Evolutionary conservation across 1,284 basidiomycete species (phyloP), one percentile per base, ranked within the genome.

Genomic region (Sanghuangporus sanghuang): DNA sequence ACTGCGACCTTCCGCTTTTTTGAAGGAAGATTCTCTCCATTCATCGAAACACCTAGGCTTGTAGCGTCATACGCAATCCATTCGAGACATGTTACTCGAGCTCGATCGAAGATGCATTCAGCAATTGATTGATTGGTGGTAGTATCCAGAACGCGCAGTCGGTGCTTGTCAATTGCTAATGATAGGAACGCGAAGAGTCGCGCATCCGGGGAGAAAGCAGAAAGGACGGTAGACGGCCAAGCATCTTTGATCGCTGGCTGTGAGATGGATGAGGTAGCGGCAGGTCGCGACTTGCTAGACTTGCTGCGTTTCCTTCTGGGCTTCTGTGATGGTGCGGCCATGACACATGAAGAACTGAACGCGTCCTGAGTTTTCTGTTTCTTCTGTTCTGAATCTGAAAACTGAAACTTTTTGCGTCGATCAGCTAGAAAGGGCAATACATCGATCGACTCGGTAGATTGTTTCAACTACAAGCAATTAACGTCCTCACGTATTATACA

Each of bases 131-230:
- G 80, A 39, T 79, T 79, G 9, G 84, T 80, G 14, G 77, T 69
- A 3, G 85, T 82, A 71, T 86, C 81, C 73, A 87, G 89, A 54
- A 91, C 79, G 66, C 86, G 85, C 62, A 91, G 74, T 48, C 87
- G 81, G 71, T 90, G 87, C 71, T 89, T 90, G 78, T 91, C 88
- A 56, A 90, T 79, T 5, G 88, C 82, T 21, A 89, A 79, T 36
- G 86, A 86, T 54, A 90, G 73, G 65, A 87, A 81, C 1, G 86
- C 87, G 71, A 90, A 89, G 59, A 85, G 75, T 56, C 77, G 74
- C 54, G 82, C 83, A 62, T 81, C 77, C 7, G 82, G 81, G 14
- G 88, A 89, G 72, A 90, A 91, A 8, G 85, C 78, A 32, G 84
- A 87, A 21, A 86, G 74, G 14, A 77, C 70, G 23, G 78, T 73